Evolutionary conservation across 2,329 filamentous ascomycete species (phyloP).

Genomic region (Aspergillus sp.): DNA sequence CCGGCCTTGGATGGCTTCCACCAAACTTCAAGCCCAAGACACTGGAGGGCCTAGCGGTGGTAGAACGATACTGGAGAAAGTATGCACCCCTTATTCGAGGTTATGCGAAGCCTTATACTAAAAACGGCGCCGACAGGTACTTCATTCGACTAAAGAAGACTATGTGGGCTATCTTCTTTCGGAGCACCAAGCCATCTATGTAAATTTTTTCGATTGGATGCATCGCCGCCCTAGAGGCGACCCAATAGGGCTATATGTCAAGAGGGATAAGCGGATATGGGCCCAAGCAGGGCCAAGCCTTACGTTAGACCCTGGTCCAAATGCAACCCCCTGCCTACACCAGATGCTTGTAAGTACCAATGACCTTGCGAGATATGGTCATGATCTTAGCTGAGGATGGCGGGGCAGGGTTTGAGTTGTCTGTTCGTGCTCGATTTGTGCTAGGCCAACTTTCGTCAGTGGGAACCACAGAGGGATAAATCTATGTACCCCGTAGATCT

Average conservation of each 20-base stretch:
- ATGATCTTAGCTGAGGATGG: not conserved
- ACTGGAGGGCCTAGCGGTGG: slow-evolving; percentile 20
- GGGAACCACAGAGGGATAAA: not conserved
- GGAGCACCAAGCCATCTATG: no score
- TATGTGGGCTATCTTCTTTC: no score
- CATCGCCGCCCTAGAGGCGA: no score
- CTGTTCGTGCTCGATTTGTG: not conserved
- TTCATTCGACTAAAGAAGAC: no score
- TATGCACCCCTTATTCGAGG: no score
- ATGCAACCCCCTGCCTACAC: not conserved
- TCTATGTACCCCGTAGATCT: not conserved
- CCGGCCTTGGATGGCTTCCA: slow-evolving; percentile 22
- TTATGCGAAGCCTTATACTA: no score
- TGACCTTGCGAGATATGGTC: not conserved
- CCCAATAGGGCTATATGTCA: no score
- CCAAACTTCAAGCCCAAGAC: slow-evolving; percentile 25
- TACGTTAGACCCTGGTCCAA: slow-evolving; percentile 1
- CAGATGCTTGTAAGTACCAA: not conserved
- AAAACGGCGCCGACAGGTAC: no score
- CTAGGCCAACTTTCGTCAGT: not conserved
- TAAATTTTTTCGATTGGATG: no score
- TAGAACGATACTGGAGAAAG: slow-evolving; percentile 17
- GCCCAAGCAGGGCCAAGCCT: not conserved
- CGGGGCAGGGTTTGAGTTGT: not conserved
- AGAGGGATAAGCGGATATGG: no score